Evolutionary conservation across 2,329 filamentous ascomycete species (phyloP), one percentile per base, ranked within the genome.

Genomic region (Apiospora koreana): DNA sequence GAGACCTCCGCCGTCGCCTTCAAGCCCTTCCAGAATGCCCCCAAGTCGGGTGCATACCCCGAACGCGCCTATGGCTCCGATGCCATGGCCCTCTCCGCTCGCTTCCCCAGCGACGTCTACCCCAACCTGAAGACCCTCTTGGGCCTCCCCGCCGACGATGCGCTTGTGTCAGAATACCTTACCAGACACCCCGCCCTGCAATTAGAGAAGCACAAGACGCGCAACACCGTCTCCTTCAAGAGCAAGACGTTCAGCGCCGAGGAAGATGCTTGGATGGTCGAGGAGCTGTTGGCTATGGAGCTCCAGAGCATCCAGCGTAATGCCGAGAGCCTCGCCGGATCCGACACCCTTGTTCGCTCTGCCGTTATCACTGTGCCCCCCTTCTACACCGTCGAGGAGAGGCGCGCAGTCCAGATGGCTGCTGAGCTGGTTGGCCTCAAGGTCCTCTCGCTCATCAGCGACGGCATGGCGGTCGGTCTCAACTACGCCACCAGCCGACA

Each of bases 241-340:
- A 97, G 94, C 84, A 87, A 86, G 77, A 87, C 84, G 81, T 94
- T 88, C 75, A 80, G 82, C 14, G 83, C 86, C 14, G 85, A 89
- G 46, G 89, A 91, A 74, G 90, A 93, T 73, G 82, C 88, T 50
- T 91, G 90, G 89, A 88, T 93, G 76, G 92, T 98, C 0, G 96
- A 99, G 83, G 96, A 99, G 83, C 86, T 99, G 74, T 83, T 99
- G 79, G 95, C 95, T 66, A 99, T 99, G 96, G 91, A 98, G 83
- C 86, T 99, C 74, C 93, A 97, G 85, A 96, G 94, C 81, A 90
- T 98, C 76, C 93, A 92, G 80, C 90, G 90, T 79, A 98, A 98
- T 77, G 96, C 96, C 18, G 94, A 98, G 83, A 83, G 85, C 64
- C 83, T 97, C 77, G 94, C 95, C 71, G 94, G 94, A 41, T 89